Evolutionary conservation across 345 rosid genomes (phyloP).

Genomic region (Psidium friedrichsthalianum): DNA sequence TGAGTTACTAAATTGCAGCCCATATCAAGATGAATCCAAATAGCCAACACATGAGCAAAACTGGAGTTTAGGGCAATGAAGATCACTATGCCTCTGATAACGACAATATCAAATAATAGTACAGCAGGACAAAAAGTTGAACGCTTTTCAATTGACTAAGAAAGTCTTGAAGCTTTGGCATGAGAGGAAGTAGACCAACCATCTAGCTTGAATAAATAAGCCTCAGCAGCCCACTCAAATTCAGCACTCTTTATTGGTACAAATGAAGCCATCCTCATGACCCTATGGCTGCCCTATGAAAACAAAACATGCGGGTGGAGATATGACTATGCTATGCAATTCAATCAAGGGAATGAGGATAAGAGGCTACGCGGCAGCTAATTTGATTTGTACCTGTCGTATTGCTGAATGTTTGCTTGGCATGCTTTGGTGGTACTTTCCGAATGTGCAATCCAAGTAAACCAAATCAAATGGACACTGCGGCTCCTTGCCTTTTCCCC

Average conservation of each 20-base stretch:
- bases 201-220: background rate
- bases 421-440: constrained; percentile 38
- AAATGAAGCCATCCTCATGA: background rate
- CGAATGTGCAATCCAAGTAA: constrained; percentile 87
- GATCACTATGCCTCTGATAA: background rate
- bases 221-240: background rate
- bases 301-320: background rate
- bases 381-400: constrained; percentile 37
- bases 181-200: background rate
- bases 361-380: background rate
- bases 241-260: background rate
- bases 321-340: background rate
- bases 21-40: background rate
- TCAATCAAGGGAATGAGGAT: background rate
- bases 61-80: background rate
- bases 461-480: constrained; percentile 49
- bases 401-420: constrained; percentile 67
- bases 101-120: background rate
- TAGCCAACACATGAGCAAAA: background rate
- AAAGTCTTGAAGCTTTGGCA: background rate
- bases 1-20: background rate
- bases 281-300: background rate
- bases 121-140: background rate
- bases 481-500: constrained; percentile 37
- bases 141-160: background rate